phyloP scores from a whole-genome alignment of 805 yeast species.

The Ogataea ganodermae region DNA sequence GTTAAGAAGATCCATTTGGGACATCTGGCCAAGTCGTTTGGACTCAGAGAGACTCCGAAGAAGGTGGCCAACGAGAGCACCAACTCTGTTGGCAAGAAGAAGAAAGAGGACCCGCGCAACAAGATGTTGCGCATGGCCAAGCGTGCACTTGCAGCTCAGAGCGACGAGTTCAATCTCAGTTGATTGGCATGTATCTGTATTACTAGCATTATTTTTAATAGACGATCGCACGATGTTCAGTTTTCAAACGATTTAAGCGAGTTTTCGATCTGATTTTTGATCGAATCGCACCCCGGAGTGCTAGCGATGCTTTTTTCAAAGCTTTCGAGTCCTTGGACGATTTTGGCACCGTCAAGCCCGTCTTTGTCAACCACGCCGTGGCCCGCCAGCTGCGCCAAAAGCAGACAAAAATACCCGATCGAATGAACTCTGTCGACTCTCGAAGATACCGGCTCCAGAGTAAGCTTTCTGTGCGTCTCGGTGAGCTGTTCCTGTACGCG shows the following conservation, averaged over 20 bases:
- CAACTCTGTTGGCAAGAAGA: conserved; percentile 40
- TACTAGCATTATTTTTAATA: neutral
- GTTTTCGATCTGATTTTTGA: conserved; percentile 11
- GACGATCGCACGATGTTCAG: neutral
- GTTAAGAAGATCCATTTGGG: conserved; percentile 87
- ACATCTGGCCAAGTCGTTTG: conserved; percentile 94
- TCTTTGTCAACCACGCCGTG: neutral
- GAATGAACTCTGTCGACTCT: conserved; percentile 24
- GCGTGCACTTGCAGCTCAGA: conserved; percentile 60
- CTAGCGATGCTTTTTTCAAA: conserved; percentile 15
- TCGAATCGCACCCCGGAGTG: conserved; percentile 10
- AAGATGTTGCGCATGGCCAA: conserved; percentile 77
- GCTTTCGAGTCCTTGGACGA: conserved; percentile 13
- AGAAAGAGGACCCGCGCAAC: conserved; percentile 68
- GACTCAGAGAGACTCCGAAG: conserved; percentile 91
- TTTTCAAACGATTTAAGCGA: neutral
- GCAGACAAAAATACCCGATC: conserved; percentile 31
- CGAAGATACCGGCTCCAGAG: conserved; percentile 7
- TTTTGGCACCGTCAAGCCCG: conserved; percentile 4
- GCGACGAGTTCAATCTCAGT: conserved; percentile 71
- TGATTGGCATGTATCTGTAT: no score
- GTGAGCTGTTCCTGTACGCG: conserved; percentile 2
- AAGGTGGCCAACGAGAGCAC: conserved; percentile 55
- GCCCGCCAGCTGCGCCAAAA: conserved; percentile 13
- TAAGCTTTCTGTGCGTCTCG: conserved; percentile 6